Evolutionary conservation across 495 filamentous ascomycete genomes (phyloP), one percentile per base, ranked within the genome.

Genomic region (Lophium mytilinum): DNA sequence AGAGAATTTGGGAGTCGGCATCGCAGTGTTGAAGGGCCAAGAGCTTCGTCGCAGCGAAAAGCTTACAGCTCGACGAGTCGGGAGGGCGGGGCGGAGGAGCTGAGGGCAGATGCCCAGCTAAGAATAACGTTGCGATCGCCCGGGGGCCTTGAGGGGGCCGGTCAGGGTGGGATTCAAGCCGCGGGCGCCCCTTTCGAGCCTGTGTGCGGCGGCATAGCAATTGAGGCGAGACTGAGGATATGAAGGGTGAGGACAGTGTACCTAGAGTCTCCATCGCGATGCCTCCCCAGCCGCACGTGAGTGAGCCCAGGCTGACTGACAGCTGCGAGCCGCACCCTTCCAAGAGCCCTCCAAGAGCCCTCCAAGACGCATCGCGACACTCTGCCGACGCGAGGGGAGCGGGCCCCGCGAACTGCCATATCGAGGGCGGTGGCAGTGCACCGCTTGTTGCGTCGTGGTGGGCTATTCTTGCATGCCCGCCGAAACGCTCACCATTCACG

Each of bases 371-470:
- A 30, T 30, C 24, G 24, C 24, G 24, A 30, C 6, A 30, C 24
- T 6, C 24, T 30, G 24, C 24, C 2, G 24, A 30, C 24, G 24
- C 2, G 24, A 30, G 55, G 49, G 42, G 43, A 37, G 37, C 40
- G 39, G 50, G 19, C 21, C 45, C 24, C 3, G 41, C 30, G 52
- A 64, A 39, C 30, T 57, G 61, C 61, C 50, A 21, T 45, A 52
- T 37, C 30, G 47, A 15, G 37, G 55, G 61, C 39, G 61, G 61
- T 60, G 61, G 61, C 61, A 60, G 61, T 64, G 61, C 61, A 48
- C 4, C 24, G 24, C 24, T n/a, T n/a, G n/a, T n/a, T n/a, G n/a
- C n/a, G n/a, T n/a, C n/a, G 24, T 30, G 24, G 24, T 30, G 24
- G 24, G 24, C 24, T 30, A 30, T 30, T 30, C 24, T 15, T 52